These are phyloP conservation scores for Colletotrichum cereale DNA, from an alignment of 2,329 filamentous ascomycete species.

Conservation along the genomic window DNA sequence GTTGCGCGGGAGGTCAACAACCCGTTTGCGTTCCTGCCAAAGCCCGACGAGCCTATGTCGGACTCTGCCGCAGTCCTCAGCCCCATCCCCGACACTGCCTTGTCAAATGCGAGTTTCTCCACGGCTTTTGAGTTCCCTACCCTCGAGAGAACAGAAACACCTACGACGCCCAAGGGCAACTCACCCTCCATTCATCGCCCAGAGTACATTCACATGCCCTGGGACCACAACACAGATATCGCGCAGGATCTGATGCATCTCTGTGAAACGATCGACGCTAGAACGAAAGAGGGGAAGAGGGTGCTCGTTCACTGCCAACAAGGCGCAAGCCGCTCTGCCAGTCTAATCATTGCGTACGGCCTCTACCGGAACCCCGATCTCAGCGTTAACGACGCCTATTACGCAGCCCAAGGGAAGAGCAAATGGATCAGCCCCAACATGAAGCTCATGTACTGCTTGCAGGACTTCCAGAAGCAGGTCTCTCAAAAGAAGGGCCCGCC, in stretches of 20 bases:
- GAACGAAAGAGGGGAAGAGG: conserved; percentile 79
- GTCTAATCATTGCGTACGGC: conserved; percentile 87
- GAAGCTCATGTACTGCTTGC: conserved; percentile 90
- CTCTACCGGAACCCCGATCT: conserved; percentile 82
- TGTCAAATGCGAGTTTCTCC: conserved; percentile 68
- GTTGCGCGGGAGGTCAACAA: conserved; percentile 86
- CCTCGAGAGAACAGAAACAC: conserved; percentile 58
- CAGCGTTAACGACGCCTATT: conserved; percentile 86
- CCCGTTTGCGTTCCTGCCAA: conserved; percentile 67
- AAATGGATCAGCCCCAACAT: conserved; percentile 93
- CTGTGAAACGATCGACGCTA: conserved; percentile 81
- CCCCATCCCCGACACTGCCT: conserved; percentile 67
- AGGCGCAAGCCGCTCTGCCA: conserved; percentile 86
- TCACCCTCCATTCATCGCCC: conserved; percentile 64
- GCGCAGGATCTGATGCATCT: conserved; percentile 80
- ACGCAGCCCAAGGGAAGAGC: conserved; percentile 83
- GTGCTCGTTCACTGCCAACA: conserved; percentile 89
- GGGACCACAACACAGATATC: conserved; percentile 92
- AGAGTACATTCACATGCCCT: conserved; percentile 88
- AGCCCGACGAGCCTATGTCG: conserved; percentile 46
- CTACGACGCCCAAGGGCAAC: conserved; percentile 69
- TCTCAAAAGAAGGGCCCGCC: conserved; percentile 61
- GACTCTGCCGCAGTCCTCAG: conserved; percentile 56
- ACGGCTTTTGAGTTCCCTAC: conserved; percentile 70
- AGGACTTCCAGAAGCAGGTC: conserved; percentile 80